phyloP scores from a whole-genome alignment of 176 grass and related monocot genomes.

The Triticum monococcum region DNA sequence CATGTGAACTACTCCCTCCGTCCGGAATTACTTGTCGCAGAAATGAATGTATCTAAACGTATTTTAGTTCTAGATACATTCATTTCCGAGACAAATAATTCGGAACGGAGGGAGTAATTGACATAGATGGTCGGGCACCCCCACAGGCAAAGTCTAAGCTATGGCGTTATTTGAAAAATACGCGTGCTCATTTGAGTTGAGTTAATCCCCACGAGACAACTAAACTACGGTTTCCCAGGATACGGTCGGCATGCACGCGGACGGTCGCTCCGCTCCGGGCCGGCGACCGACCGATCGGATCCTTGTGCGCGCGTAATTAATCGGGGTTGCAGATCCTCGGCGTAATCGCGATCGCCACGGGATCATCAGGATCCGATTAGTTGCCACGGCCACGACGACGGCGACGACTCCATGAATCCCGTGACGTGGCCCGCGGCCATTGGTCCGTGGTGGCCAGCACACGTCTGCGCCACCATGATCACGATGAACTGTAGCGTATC shows the following conservation, averaged over 20 bases:
- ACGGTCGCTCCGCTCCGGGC: neutral
- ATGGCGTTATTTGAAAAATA: too few relatives aligned
- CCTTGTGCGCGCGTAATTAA: neutral
- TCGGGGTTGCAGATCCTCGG: neutral
- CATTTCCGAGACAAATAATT: too few relatives aligned
- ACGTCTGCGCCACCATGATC: neutral
- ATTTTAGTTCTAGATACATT: too few relatives aligned
- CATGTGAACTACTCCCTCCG: neutral
- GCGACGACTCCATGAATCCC: neutral
- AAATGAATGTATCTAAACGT: too few relatives aligned
- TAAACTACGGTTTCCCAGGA: neutral
- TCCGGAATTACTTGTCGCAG: too few relatives aligned
- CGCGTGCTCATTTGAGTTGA: neutral
- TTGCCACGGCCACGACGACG: neutral
- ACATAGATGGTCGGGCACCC: neutral
- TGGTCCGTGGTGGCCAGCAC: neutral
- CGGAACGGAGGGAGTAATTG: too few relatives aligned
- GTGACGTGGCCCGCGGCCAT: neutral
- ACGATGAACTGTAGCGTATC: neutral
- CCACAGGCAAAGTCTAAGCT: neutral
- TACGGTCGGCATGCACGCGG: neutral
- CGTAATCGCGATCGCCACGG: neutral
- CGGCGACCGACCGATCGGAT: neutral
- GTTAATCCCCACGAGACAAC: neutral
- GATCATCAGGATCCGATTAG: neutral